Conservation (phyloP, 2,329 filamentous ascomycete species). For the Fusarium scirpi region DNA sequence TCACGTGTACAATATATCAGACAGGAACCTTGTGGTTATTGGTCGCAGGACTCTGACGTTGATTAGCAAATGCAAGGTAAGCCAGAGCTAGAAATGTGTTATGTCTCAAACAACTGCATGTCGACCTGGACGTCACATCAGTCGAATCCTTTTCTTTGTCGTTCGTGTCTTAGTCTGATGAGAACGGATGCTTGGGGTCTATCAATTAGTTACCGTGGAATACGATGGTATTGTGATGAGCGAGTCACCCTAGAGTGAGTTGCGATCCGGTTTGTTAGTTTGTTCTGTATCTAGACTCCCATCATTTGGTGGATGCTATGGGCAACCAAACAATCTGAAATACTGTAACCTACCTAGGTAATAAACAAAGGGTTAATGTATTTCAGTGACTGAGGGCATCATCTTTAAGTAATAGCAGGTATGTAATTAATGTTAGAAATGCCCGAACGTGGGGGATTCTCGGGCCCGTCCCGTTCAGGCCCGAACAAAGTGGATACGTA, state of each 20-base stretch:
- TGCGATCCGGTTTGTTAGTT: not conserved
- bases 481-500: slow-evolving; percentile 17
- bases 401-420: not conserved
- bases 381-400: not conserved
- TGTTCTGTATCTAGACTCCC: not conserved
- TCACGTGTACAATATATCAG: not conserved
- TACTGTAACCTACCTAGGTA: not conserved
- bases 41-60: not conserved
- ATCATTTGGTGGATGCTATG: not conserved
- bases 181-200: slow-evolving; percentile 1
- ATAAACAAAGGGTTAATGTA: not conserved
- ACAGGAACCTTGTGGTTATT: not conserved
- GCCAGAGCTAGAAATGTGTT: not conserved
- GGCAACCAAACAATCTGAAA: not conserved
- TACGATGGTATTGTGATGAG: not conserved
- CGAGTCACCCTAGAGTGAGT: not conserved
- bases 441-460: slow-evolving; percentile 14
- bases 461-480: slow-evolving; percentile 2
- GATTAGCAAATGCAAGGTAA: not conserved
- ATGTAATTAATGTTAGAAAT: not conserved
- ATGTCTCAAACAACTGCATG: slow-evolving; percentile 1
- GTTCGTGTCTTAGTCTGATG: not conserved
- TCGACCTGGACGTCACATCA: not conserved
- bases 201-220: not conserved
- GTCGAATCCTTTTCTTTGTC: not conserved